Percentiles rank a stretch among this genome's conserved stretches.
Conservation (phyloP, 2,329 filamentous ascomycete species). For the Aspergillus texensis region DNA sequence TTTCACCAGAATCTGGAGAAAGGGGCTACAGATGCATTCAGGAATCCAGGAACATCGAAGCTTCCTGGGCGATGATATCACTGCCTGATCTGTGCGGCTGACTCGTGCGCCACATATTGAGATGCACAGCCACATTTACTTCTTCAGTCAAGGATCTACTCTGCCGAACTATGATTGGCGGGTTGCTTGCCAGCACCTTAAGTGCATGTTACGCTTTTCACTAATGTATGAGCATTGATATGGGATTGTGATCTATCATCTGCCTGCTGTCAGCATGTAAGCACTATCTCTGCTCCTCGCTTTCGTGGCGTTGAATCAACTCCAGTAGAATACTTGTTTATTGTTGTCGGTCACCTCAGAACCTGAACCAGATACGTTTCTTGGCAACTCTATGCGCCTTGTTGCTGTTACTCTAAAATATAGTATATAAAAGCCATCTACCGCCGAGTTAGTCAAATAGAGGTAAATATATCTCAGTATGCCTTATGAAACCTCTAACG, state of each 20-base stretch:
- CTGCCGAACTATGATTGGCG: neutral
- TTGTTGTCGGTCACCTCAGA: neutral
- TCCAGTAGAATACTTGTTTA: neutral
- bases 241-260: neutral
- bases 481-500: too few relatives aligned
- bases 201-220: neutral
- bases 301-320: neutral
- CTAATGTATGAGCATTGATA: conserved; percentile 2
- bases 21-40: neutral
- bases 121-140: conserved; percentile 5
- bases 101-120: neutral
- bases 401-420: neutral
- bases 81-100: neutral
- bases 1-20: neutral
- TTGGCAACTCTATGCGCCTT: neutral
- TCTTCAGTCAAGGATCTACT: neutral
- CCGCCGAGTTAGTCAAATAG: too few relatives aligned
- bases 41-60: neutral
- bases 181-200: neutral
- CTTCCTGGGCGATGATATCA: conserved; percentile 11
- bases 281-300: neutral
- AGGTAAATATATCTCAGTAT: too few relatives aligned
- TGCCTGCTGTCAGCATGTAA: neutral
- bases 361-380: neutral
- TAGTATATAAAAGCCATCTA: too few relatives aligned